Base-by-base conservation (phyloP, 495 filamentous ascomycete genomes). In the Acidomyces sp. region DNA sequence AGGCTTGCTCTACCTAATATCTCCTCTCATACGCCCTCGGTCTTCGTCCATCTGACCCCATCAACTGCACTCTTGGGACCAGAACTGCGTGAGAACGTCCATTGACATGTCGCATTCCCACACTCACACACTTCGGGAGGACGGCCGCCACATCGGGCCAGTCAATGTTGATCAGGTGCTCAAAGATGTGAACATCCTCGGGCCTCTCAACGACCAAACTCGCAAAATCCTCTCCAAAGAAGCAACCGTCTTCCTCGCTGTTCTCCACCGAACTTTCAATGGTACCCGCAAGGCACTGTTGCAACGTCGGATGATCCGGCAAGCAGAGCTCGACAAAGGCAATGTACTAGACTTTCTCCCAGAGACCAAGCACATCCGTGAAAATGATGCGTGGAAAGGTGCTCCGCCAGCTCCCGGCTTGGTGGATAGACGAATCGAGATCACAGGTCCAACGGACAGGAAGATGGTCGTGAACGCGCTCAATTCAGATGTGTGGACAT, bases 401-500 rank as follows among this genome's bases (percentile, higher is more conserved):
- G 87, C 90, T 21, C 78, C 84, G 33, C 90, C 92, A 12, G 90
- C 92, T 6, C 88, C 90, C 0, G 90, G 90, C 30, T 68, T 99
- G 27, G 78, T 95, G 25, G 92, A 99, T 66, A 76, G 90, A 44
- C 72, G 90, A 46, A 86, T 94, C n/a, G 90, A 99, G 71, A 99
- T 99, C 63, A 99, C 90, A 11, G 90, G 90, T 1, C 90, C 90
- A 0, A 96, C 90, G 3, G 90, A 96, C 63, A 73, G 92, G 45
- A 99, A 96, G 75, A 99, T 99, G 90, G 85, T 99, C 27, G 84
- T 99, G 41, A 99, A 99, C 63, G 90, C 90, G 4, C 55, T 99
- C 59, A 99, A 99, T 62, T 79, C 88, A 26, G 75, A 96, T 56
- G 92, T 96, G 15, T 99, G 84, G 85, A 96, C 90, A 21, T 99